phyloP scores from a whole-genome alignment of 306 rosid genomes.

The Vigna angularis region DNA sequence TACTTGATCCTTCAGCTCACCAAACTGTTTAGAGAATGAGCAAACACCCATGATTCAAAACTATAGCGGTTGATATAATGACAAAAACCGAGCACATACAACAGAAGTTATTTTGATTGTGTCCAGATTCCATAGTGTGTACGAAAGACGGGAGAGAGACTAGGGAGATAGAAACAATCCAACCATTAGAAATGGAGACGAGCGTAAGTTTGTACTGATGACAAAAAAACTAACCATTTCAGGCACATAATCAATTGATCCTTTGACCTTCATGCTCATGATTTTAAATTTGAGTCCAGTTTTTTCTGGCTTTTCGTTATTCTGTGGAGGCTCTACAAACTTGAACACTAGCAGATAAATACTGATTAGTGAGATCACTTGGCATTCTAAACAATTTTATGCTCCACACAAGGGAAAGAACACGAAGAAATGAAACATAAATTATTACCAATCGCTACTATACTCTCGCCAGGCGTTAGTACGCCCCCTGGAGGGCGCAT shows the following conservation, averaged over 20 bases:
- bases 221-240: constrained; percentile 76
- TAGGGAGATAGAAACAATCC: neutral
- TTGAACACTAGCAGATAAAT: constrained; percentile 73
- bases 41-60: constrained; percentile 17
- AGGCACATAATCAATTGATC: constrained; percentile 83
- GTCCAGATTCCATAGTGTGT: neutral
- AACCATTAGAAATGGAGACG: neutral
- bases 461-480: constrained; percentile 93
- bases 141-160: neutral
- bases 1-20: constrained; percentile 94
- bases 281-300: constrained; percentile 89
- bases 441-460: constrained; percentile 86
- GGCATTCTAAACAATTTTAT: neutral
- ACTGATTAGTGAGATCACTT: constrained; percentile 30
- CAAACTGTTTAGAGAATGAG: constrained; percentile 64
- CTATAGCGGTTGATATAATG: neutral
- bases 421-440: neutral
- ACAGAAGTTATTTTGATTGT: constrained; percentile 2
- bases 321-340: constrained; percentile 92
- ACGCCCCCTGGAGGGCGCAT: constrained; percentile 99
- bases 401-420: constrained; percentile 20
- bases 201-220: neutral
- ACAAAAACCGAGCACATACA: constrained; percentile 1
- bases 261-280: constrained; percentile 98
- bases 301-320: constrained; percentile 82